A percentile compares a stretch with the other conserved stretches of the same genome.
phyloP scores from a whole-genome alignment of 805 yeast species.

The Myxozyma sirexii region DNA sequence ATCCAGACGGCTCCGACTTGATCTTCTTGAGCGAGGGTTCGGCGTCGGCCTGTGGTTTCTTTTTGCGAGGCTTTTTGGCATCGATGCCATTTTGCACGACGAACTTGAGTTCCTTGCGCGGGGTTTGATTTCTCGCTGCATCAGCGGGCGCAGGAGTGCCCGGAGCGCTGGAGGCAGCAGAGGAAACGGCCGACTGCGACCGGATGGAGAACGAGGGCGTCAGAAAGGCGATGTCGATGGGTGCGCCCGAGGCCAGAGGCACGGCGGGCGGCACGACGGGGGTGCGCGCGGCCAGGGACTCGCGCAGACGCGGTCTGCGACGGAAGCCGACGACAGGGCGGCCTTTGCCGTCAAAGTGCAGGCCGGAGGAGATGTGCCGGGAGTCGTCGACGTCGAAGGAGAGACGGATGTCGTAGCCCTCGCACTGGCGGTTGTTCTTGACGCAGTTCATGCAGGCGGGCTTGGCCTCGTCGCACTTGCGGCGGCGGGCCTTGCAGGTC shows the following conservation, averaged over 20 bases:
- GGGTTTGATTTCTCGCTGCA: not conserved
- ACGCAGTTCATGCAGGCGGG: constrained; percentile 58
- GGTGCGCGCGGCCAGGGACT: constrained; percentile 28
- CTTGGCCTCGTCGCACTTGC: constrained; percentile 66
- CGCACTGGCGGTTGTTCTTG: constrained; percentile 36
- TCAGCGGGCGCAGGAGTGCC: not conserved
- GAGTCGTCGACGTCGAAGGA: constrained; percentile 35
- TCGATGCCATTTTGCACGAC: constrained; percentile 28
- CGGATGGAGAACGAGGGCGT: constrained; percentile 8
- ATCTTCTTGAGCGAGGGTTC: constrained; percentile 1
- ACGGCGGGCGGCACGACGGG: constrained; percentile 1
- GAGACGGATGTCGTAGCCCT: constrained; percentile 34
- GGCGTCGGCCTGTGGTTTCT: not conserved
- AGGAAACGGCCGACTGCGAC: not conserved
- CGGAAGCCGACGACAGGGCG: constrained; percentile 33
- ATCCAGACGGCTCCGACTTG: constrained; percentile 1
- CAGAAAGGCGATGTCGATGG: constrained; percentile 16
- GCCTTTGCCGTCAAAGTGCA: constrained; percentile 31
- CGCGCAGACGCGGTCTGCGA: constrained; percentile 32
- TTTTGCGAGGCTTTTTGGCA: constrained; percentile 20
- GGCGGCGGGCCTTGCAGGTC: constrained; percentile 64
- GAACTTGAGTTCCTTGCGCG: constrained; percentile 26
- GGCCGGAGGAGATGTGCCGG: constrained; percentile 29
- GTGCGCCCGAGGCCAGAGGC: not conserved
- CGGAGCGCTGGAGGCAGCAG: not conserved